phyloP scores from a whole-genome alignment of 768 basidiomycete genomes.

The Mycena capillaripes region DNA sequence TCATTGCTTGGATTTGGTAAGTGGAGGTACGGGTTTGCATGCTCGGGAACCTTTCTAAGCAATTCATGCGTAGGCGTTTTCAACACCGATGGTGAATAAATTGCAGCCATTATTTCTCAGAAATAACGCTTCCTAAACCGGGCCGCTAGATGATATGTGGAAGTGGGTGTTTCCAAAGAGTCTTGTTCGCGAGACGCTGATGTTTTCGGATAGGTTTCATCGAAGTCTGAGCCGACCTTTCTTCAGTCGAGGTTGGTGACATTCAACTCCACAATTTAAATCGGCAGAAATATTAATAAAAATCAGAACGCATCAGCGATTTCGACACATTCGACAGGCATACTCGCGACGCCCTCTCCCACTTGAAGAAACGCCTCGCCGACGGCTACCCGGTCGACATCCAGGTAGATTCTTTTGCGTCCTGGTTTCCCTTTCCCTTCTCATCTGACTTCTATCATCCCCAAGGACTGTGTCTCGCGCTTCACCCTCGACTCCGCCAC shows the following conservation, averaged over 20 bases:
- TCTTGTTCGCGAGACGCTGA: too few relatives aligned
- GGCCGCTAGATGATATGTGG: constrained; percentile 21
- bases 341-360: background rate
- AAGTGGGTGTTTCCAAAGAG: background rate
- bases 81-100: constrained; percentile 21
- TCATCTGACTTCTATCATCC: background rate
- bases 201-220: constrained; percentile 18
- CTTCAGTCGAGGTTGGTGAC: constrained; percentile 16
- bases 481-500: constrained; percentile 28
- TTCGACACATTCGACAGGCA: constrained; percentile 28
- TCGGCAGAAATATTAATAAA: background rate
- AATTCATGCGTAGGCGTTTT: constrained; percentile 13
- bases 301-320: constrained; percentile 27
- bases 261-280: background rate
- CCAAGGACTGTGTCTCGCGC: constrained; percentile 21
- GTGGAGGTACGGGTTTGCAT: background rate
- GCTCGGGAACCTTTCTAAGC: background rate
- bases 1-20: constrained; percentile 28
- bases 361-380: background rate
- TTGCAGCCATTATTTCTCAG: background rate
- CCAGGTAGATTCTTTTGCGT: background rate
- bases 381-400: constrained; percentile 20
- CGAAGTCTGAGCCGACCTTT: constrained; percentile 23
- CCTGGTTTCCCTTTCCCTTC: background rate
- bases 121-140: background rate